Conservation (phyloP, 768 basidiomycete genomes). For the Auriscalpium orientale region DNA sequence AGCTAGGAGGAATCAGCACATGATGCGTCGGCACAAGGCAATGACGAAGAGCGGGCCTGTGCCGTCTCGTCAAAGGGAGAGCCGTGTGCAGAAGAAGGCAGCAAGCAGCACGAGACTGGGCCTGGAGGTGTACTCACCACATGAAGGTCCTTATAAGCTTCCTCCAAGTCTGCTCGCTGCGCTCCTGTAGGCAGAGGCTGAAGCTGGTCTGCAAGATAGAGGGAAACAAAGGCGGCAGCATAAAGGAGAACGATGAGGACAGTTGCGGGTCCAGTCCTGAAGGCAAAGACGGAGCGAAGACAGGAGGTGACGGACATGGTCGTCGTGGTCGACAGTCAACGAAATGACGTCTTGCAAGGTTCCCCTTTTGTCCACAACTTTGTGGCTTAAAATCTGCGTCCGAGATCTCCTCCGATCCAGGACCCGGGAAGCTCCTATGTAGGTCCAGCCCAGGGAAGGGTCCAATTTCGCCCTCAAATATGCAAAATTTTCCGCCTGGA, state of each 20-base stretch:
- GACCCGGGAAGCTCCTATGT: too few relatives aligned
- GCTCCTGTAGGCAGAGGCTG: conserved; percentile 22
- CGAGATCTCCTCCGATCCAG: too few relatives aligned
- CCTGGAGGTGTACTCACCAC: conserved; percentile 24
- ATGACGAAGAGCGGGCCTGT: too few relatives aligned
- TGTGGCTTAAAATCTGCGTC: too few relatives aligned
- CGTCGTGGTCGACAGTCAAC: not conserved
- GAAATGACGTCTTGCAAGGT: not conserved
- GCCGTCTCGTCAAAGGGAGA: too few relatives aligned
- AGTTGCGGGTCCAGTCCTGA: conserved; percentile 7
- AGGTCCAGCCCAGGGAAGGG: too few relatives aligned
- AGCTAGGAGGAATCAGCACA: conserved; percentile 35
- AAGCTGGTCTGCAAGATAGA: conserved; percentile 5
- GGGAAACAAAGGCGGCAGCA: conserved; percentile 1
- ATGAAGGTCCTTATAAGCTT: conserved; percentile 55
- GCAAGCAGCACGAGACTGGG: too few relatives aligned
- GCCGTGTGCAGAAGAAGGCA: too few relatives aligned
- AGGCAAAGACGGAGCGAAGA: conserved; percentile 3
- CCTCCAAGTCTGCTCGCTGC: conserved; percentile 37
- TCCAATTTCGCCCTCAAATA: too few relatives aligned
- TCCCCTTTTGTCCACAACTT: too few relatives aligned
- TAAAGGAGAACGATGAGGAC: conserved; percentile 4
- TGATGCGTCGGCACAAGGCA: not conserved
- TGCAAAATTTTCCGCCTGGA: too few relatives aligned
- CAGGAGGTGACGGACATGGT: not conserved